Base-by-base conservation (phyloP, 2,329 filamentous ascomycete genomes). In the Fusarium tjaetaba region DNA sequence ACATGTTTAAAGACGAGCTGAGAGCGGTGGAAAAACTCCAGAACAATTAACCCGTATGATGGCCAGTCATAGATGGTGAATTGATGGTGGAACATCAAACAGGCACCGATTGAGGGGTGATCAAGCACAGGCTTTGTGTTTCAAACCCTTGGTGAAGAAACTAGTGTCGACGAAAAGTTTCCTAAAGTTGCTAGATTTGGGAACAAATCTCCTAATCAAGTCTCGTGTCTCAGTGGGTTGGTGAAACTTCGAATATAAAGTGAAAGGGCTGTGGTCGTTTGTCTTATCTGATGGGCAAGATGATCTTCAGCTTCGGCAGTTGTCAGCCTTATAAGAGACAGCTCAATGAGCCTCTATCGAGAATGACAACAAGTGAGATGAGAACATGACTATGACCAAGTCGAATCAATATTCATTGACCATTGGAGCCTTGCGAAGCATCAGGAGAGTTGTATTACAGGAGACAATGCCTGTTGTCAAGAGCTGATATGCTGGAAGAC, bases 21-120 rank as follows among this genome's bases (percentile, higher is more conserved):
- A 46, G 61, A 76, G 56, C 63, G 68, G 73, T 76, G 75, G 68
- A 71, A 75, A 73, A 72, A 77, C 43, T 70, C 61, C 24, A 51
- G 36, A 63, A 32, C 9, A 4, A 61, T 20, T 15, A 39, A 42
- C 34, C 42, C 41, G 57, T 41, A 46, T 46, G 41, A 51, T 62
- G 62, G 30, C 59, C 61, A 65, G 43, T 73, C 65, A 73, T 43
- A n/a, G 26, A 52, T 71, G 34, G 14, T 72, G 69, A 16, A 30
- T 30, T 3, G 30, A 30, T 30, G 51, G 11, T 72, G 70, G 70
- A 73, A 70, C 30, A 76, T 71, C 65, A 74, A 65, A 73, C 72
- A 63, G 64, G 34, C 28, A 65, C 70, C 61, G 61, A 69, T 63
- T 60, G 74, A 75, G 70, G 63, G 59, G 59, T 56, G 68, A 69